A percentile compares a stretch with the other conserved stretches of the same genome.
Evolutionary conservation across 805 yeast genomes (phyloP).

Genomic region (Suhomyces emberorum): DNA sequence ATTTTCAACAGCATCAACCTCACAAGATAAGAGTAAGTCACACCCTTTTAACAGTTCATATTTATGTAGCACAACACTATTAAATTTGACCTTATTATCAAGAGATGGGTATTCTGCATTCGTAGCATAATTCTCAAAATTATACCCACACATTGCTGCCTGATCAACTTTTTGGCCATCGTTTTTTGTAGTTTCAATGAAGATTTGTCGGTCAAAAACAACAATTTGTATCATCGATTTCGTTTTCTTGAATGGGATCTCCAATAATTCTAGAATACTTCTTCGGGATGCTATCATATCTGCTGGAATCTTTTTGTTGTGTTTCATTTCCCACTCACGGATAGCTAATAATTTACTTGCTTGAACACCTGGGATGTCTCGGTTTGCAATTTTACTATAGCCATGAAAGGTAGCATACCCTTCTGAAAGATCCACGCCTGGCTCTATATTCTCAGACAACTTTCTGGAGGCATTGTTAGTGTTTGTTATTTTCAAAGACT

Average conservation of each 20-base stretch:
- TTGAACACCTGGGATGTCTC: not conserved
- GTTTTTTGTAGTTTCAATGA: not conserved
- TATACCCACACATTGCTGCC: conserved; percentile 1
- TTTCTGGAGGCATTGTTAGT: not conserved
- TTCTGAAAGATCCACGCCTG: not conserved
- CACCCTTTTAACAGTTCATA: not conserved
- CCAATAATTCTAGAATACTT: not conserved
- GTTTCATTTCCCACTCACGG: not conserved
- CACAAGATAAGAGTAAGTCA: not conserved
- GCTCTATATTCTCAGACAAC: not conserved
- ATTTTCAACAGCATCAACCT: conserved; percentile 2
- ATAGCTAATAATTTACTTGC: not conserved
- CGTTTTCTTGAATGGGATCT: not conserved
- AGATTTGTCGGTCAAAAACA: not conserved
- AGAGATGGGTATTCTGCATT: not conserved
- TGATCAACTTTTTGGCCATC: not conserved
- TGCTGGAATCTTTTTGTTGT: not conserved
- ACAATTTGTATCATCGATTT: not conserved
- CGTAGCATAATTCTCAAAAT: conserved; percentile 1
- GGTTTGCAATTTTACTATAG: not conserved
- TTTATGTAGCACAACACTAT: not conserved
- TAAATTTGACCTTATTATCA: not conserved
- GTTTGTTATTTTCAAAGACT: not conserved
- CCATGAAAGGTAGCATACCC: not conserved
- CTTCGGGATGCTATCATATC: conserved; percentile 1